Evolutionary conservation across 768 basidiomycete species (phyloP).

Genomic region (Tricholoma sp.): DNA sequence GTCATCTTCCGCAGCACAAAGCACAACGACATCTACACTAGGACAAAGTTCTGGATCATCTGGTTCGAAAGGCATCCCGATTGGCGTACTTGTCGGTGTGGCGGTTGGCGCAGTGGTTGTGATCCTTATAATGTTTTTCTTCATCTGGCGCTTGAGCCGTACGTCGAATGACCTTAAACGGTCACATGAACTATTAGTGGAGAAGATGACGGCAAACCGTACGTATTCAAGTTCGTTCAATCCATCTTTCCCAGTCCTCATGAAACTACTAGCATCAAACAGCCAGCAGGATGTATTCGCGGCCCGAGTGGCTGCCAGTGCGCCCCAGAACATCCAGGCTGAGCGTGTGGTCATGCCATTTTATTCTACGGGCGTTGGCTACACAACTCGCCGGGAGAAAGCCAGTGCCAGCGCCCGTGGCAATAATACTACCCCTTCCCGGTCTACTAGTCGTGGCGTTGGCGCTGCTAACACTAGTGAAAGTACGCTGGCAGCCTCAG

Average conservation of each 20-base stretch:
- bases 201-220: not conserved
- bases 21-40: not conserved
- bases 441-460: not conserved
- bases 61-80: not conserved
- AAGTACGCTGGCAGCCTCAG: too few relatives aligned
- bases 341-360: not conserved
- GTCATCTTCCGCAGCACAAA: not conserved
- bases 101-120: not conserved
- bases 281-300: not conserved
- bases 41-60: not conserved
- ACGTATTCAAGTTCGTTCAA: not conserved
- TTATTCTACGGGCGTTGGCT: not conserved
- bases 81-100: not conserved
- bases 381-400: not conserved
- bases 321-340: not conserved
- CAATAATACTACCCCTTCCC: not conserved
- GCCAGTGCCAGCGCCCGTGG: too few relatives aligned
- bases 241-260: not conserved
- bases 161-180: not conserved
- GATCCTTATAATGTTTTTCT: not conserved
- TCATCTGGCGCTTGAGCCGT: not conserved
- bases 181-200: not conserved
- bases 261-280: not conserved
- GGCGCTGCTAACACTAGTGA: too few relatives aligned
- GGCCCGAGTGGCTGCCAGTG: not conserved